Conservation (phyloP, 208 protist genomes). For the Wallacemonas sp. region DNA sequence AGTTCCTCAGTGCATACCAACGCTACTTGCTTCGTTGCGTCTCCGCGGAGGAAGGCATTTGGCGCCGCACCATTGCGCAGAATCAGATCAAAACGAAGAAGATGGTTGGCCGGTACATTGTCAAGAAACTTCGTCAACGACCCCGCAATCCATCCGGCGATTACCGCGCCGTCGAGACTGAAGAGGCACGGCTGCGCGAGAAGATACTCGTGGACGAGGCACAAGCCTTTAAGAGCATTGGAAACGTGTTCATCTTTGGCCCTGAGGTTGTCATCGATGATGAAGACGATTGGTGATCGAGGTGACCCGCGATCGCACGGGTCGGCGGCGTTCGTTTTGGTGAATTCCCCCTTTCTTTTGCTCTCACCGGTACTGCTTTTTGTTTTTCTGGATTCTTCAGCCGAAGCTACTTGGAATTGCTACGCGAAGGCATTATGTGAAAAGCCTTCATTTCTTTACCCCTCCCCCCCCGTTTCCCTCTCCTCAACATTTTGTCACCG, state of each 20-base stretch:
- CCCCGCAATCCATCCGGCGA: slow-evolving; percentile 23
- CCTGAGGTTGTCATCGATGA: slow-evolving; percentile 42
- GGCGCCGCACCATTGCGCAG: slow-evolving; percentile 33
- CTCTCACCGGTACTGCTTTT: slow-evolving; percentile 11
- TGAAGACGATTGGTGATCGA: slow-evolving; percentile 19
- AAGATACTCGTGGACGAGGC: slow-evolving; percentile 25
- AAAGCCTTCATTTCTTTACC: background rate
- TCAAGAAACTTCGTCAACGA: slow-evolving; percentile 25
- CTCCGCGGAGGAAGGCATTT: slow-evolving; percentile 27
- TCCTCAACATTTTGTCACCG: too few relatives aligned
- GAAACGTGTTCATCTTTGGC: slow-evolving; percentile 38
- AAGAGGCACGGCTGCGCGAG: slow-evolving; percentile 38
- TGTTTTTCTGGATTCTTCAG: slow-evolving; percentile 1
- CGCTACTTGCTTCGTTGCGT: slow-evolving; percentile 27
- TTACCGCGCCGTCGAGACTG: slow-evolving; percentile 18
- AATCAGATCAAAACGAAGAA: slow-evolving; percentile 38
- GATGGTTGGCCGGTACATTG: slow-evolving; percentile 27
- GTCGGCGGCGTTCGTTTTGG: background rate
- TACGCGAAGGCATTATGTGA: background rate
- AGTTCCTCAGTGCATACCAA: slow-evolving; percentile 30
- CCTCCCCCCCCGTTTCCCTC: too few relatives aligned
- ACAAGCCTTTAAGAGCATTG: slow-evolving; percentile 21
- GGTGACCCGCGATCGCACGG: too few relatives aligned
- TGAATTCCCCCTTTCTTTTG: background rate
- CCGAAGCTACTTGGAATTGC: background rate